Evolutionary conservation across 306 rosid species (phyloP).

Genomic region (Datisca glomerata): DNA sequence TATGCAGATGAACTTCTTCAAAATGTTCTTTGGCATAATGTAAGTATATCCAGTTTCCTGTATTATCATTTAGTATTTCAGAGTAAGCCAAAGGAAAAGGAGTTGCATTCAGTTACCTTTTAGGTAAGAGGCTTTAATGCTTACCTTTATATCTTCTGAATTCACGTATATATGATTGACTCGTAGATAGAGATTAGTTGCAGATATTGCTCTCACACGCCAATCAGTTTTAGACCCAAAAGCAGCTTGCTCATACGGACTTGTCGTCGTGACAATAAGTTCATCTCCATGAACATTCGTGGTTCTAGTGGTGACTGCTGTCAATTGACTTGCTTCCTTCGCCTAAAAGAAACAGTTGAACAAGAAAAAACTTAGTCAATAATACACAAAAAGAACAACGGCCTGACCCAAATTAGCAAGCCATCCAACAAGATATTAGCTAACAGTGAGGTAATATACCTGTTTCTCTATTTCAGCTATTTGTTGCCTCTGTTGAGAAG

Average conservation of each 20-base stretch:
- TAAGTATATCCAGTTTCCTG: constrained; percentile 99
- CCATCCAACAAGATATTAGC: not conserved
- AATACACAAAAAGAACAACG: constrained; percentile 1
- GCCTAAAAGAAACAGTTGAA: constrained; percentile 34
- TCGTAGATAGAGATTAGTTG: constrained; percentile 91
- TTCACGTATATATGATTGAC: constrained; percentile 96
- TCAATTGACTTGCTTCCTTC: constrained; percentile 80
- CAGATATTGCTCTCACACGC: constrained; percentile 99
- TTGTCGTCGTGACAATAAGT: constrained; percentile 88
- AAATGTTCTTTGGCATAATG: constrained; percentile 94
- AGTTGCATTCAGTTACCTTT: not conserved
- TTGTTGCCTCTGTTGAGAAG: constrained; percentile 97
- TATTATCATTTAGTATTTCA: constrained; percentile 8
- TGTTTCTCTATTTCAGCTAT: constrained; percentile 99
- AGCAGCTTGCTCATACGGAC: constrained; percentile 94
- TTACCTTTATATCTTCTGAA: constrained; percentile 94
- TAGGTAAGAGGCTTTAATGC: not conserved
- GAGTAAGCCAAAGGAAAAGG: constrained; percentile 6
- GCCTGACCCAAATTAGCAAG: not conserved
- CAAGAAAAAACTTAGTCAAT: constrained; percentile 5
- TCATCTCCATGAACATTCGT: constrained; percentile 94
- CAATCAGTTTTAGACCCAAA: constrained; percentile 97
- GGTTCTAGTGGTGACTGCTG: constrained; percentile 90
- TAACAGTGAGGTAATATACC: constrained; percentile 30
- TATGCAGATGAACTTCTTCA: constrained; percentile 93